phyloP scores from a whole-genome alignment of 78 protist genomes.

The Bodo saltans region DNA sequence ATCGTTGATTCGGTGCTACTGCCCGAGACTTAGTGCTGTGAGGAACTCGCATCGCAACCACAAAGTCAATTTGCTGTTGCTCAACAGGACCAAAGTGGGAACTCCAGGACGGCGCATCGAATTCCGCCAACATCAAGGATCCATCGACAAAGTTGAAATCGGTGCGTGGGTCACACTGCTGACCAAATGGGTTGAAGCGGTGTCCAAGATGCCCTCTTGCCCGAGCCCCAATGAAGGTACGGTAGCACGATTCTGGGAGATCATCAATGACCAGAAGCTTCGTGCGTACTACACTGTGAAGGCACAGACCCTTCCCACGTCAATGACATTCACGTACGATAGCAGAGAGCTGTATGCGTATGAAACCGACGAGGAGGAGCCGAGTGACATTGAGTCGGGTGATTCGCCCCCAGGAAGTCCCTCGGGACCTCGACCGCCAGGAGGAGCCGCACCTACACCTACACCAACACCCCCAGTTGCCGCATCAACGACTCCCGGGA shows the following conservation, averaged over 20 bases:
- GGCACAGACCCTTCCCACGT: not conserved
- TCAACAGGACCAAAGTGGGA: not conserved
- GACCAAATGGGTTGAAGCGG: not conserved
- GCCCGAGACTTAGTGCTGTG: not conserved
- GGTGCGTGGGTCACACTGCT: conserved; percentile 10
- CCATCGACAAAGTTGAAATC: not conserved
- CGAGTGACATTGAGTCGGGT: no score
- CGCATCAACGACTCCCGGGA: no score
- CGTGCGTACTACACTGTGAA: not conserved
- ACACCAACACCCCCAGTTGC: no score
- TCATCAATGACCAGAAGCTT: not conserved
- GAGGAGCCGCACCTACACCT: no score
- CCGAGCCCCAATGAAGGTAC: not conserved
- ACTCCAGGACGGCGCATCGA: not conserved
- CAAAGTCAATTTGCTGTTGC: conserved; percentile 1
- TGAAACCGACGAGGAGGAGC: no score
- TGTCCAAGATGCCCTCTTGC: not conserved
- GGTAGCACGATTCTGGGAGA: not conserved
- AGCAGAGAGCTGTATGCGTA: not conserved
- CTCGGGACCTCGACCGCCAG: no score
- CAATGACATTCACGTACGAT: not conserved
- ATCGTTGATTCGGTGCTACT: not conserved
- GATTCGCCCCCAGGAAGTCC: no score
- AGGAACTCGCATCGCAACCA: not conserved
- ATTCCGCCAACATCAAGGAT: conserved; percentile 14